phyloP scores from a whole-genome alignment of 2,329 filamentous ascomycete species.

The Curvularia hawaiiensis region DNA sequence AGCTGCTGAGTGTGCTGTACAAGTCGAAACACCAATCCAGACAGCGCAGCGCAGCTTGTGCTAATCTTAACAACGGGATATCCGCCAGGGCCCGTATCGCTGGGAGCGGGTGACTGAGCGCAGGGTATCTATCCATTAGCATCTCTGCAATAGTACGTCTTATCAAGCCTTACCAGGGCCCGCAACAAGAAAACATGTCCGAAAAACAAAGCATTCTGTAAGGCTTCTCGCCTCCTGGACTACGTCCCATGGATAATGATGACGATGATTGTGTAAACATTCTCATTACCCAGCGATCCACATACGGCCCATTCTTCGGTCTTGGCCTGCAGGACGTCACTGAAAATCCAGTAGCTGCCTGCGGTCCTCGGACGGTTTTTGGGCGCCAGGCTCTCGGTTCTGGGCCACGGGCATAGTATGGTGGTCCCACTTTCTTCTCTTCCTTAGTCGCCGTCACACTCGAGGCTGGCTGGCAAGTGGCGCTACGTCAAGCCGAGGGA shows the following conservation, averaged over 20 bases:
- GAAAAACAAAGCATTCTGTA: conserved; percentile 5
- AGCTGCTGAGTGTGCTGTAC: conserved; percentile 15
- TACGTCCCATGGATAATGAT: not conserved
- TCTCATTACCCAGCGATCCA: not conserved
- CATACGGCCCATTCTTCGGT: not conserved
- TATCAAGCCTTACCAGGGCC: not conserved
- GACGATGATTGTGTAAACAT: not conserved
- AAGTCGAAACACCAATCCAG: conserved; percentile 1
- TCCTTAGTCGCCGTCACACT: conserved; percentile 3
- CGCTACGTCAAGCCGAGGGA: conserved; percentile 12
- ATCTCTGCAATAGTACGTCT: not conserved
- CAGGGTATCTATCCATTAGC: not conserved
- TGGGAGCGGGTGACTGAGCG: not conserved
- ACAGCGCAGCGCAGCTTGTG: not conserved
- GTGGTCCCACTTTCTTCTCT: conserved; percentile 3
- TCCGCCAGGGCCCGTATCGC: conserved; percentile 13
- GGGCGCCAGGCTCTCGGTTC: conserved; percentile 8
- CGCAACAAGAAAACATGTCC: not conserved
- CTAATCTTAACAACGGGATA: conserved; percentile 12
- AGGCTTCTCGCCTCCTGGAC: not conserved
- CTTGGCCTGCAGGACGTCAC: conserved; percentile 7
- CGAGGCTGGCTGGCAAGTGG: conserved; percentile 7
- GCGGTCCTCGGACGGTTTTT: not conserved
- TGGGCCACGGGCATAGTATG: not conserved
- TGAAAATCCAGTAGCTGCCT: not conserved